These are phyloP conservation scores for Polygonum maritimum DNA, from an alignment of 148 eudicot species.

Conservation along the genomic window DNA sequence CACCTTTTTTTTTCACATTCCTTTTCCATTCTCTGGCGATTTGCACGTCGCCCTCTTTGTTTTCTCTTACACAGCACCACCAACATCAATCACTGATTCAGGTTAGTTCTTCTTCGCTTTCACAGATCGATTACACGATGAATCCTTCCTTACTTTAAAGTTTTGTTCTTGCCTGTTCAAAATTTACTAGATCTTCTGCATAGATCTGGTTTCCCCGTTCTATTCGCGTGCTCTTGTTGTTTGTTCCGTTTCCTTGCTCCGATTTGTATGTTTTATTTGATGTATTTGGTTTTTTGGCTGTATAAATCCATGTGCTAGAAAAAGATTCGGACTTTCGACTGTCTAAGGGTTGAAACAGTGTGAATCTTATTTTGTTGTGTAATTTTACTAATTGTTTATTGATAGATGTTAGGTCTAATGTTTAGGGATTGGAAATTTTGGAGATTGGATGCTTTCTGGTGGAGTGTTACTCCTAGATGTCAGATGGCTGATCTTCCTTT, in stretches of 20 bases:
- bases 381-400: neutral
- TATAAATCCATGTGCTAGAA: neutral
- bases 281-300: neutral
- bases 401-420: neutral
- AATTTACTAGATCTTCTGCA: neutral
- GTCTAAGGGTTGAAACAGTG: neutral
- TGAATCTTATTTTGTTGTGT: neutral
- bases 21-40: neutral
- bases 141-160: neutral
- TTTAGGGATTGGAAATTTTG: neutral
- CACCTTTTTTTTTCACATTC: neutral
- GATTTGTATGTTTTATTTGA: neutral
- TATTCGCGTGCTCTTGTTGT: neutral
- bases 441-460: constrained; percentile 1
- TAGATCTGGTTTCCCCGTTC: neutral
- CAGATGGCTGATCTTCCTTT: constrained; percentile 1
- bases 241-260: neutral
- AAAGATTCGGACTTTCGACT: neutral
- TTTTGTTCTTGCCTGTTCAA: neutral
- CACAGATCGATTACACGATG: neutral
- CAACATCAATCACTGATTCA: neutral
- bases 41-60: neutral
- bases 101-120: neutral
- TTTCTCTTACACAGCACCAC: neutral
- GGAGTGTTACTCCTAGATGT: constrained; percentile 7